Evolutionary conservation across 2,329 filamentous ascomycete genomes (phyloP).

Genomic region (Meredithiella fracta): DNA sequence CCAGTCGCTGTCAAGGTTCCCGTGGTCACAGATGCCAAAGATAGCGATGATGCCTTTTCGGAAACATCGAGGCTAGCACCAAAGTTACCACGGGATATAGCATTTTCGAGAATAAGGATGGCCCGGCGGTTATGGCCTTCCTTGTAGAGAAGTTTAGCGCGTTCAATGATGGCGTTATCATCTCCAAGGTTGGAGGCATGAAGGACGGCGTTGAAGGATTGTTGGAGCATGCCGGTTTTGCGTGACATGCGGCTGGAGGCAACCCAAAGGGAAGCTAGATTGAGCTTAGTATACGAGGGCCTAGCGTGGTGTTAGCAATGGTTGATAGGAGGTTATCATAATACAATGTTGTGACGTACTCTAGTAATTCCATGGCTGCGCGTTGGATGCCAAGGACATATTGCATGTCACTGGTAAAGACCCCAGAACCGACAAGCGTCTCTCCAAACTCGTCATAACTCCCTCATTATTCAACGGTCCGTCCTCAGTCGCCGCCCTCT

Average conservation of each 20-base stretch:
- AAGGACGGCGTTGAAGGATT: conserved; percentile 85
- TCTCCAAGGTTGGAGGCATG: conserved; percentile 75
- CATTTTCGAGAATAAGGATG: conserved; percentile 76
- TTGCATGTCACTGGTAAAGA: conserved; percentile 88
- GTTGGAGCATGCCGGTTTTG: conserved; percentile 67
- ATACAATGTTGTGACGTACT: conserved; percentile 28
- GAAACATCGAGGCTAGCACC: background rate
- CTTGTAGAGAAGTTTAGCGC: conserved; percentile 82
- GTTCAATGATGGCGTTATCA: conserved; percentile 79
- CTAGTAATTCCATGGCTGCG: conserved; percentile 68
- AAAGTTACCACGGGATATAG: conserved; percentile 35
- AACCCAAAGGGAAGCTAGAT: conserved; percentile 74
- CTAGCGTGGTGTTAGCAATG: background rate
- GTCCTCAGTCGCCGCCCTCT: background rate
- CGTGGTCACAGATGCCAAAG: background rate
- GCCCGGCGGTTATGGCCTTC: conserved; percentile 88
- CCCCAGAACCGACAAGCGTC: conserved; percentile 75
- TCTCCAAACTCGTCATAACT: conserved; percentile 42
- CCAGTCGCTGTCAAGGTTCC: conserved; percentile 2
- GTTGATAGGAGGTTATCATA: background rate
- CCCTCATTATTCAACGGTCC: conserved; percentile 3
- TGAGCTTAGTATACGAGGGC: conserved; percentile 33
- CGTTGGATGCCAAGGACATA: conserved; percentile 75
- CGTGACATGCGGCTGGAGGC: conserved; percentile 70
- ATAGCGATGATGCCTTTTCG: background rate